Percentiles rank a stretch among this genome's conserved stretches.
phyloP scores from a whole-genome alignment of 2,329 filamentous ascomycete species.

The Fusarium sp. region DNA sequence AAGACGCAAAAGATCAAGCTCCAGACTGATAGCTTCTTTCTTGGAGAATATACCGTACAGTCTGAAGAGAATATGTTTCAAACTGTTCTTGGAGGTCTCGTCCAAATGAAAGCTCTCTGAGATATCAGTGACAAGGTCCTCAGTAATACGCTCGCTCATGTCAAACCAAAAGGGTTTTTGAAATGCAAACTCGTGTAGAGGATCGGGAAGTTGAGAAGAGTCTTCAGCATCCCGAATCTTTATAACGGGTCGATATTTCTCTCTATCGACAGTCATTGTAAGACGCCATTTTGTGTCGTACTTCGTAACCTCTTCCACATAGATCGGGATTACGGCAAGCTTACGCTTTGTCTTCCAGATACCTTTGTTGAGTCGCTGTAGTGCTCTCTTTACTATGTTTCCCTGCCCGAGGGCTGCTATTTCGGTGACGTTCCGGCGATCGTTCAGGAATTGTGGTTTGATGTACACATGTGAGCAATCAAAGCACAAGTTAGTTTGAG shows the following conservation, averaged over 20 bases:
- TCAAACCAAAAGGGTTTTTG: slow-evolving; percentile 40
- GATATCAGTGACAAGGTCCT: slow-evolving; percentile 32
- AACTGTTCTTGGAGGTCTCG: background rate
- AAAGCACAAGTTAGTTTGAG: background rate
- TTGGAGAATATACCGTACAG: slow-evolving; percentile 55
- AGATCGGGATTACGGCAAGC: slow-evolving; percentile 46
- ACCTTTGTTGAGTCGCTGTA: too few relatives aligned
- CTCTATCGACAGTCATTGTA: slow-evolving; percentile 56
- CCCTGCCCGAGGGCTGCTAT: slow-evolving; percentile 17
- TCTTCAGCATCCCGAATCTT: slow-evolving; percentile 43
- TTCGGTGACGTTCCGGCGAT: background rate
- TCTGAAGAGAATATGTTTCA: slow-evolving; percentile 36
- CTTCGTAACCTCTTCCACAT: slow-evolving; percentile 49
- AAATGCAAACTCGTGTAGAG: background rate
- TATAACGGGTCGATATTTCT: slow-evolving; percentile 52
- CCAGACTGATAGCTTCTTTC: slow-evolving; percentile 60
- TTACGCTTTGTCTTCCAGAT: too few relatives aligned
- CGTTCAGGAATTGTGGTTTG: background rate
- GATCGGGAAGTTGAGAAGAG: slow-evolving; percentile 22
- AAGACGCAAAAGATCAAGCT: slow-evolving; percentile 53
- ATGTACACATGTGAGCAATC: background rate
- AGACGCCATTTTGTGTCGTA: slow-evolving; percentile 53
- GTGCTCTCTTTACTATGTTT: background rate
- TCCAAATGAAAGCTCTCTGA: slow-evolving; percentile 1
- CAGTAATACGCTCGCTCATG: slow-evolving; percentile 44